Conservation (phyloP, 805 yeast species). For the Nakazawaea ishiwadae region DNA sequence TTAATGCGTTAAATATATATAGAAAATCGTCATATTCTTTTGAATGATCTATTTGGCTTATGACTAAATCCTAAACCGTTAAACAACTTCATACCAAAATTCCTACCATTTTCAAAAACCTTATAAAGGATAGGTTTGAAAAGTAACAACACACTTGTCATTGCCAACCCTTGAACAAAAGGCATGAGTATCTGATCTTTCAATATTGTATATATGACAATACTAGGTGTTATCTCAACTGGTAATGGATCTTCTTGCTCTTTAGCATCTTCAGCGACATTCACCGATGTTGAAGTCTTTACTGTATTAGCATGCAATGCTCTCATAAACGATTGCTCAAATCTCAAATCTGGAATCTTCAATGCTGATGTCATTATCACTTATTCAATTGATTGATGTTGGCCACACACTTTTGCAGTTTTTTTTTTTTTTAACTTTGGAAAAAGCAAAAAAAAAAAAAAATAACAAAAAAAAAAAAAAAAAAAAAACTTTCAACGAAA, state of each 20-base stretch:
- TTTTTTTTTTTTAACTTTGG: not conserved
- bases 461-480: not conserved
- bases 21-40: slow-evolving; percentile 2
- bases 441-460: not conserved
- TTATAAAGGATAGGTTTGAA: slow-evolving; percentile 30
- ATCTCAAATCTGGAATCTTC: slow-evolving; percentile 59
- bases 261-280: slow-evolving; percentile 14
- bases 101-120: slow-evolving; percentile 20
- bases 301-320: slow-evolving; percentile 26
- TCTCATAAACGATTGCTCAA: slow-evolving; percentile 54
- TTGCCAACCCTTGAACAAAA: slow-evolving; percentile 48
- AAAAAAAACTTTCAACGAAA: not conserved
- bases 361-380: slow-evolving; percentile 21
- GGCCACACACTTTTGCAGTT: too few species aligned
- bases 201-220: slow-evolving; percentile 42
- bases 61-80: slow-evolving; percentile 6
- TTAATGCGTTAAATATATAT: slow-evolving; percentile 9
- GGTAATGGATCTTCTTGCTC: slow-evolving; percentile 24
- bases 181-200: slow-evolving; percentile 55
- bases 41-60: not conserved
- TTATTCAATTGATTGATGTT: too few species aligned
- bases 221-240: slow-evolving; percentile 36
- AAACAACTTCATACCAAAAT: slow-evolving; percentile 18
- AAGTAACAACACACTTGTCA: slow-evolving; percentile 31
- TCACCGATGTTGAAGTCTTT: slow-evolving; percentile 15